These are phyloP conservation scores for Oropetium thomaeum DNA, from an alignment of 176 grass and related monocot species.

Conservation along the genomic window DNA sequence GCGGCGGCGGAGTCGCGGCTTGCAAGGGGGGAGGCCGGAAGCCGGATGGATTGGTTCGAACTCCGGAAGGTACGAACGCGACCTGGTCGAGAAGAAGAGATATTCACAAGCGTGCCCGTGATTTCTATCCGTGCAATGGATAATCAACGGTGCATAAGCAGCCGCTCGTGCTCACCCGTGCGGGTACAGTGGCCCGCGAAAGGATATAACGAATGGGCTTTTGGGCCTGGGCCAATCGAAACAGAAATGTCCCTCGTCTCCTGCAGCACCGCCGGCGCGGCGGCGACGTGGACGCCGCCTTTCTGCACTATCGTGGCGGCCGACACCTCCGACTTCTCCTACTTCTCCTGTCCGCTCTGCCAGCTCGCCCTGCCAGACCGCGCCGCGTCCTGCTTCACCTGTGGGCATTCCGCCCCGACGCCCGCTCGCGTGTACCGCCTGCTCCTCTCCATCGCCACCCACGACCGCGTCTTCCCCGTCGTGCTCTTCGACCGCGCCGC, in stretches of 20 bases:
- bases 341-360: conserved; percentile 60
- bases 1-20: not conserved
- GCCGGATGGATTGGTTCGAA: conserved; percentile 20
- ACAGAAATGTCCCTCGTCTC: conserved; percentile 1
- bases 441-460: conserved; percentile 65
- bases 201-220: not conserved
- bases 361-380: conserved; percentile 30
- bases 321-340: conserved; percentile 51
- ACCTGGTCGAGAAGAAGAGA: conserved; percentile 10
- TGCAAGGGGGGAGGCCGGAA: not conserved
- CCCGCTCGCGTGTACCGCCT: conserved; percentile 52
- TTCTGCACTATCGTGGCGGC: conserved; percentile 64
- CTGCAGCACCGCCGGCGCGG: not conserved
- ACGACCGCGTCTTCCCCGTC: conserved; percentile 53
- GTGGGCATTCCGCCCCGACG: not conserved
- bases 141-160: not conserved
- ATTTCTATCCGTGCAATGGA: not conserved
- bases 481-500: conserved; percentile 71
- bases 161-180: not conserved
- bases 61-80: not conserved
- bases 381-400: conserved; percentile 20
- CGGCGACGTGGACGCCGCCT: conserved; percentile 58
- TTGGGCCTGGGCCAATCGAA: conserved; percentile 18
- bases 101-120: conserved; percentile 2
- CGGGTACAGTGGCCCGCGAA: conserved; percentile 3